Percentiles rank a stretch among this genome's conserved stretches.
Evolutionary conservation across 768 basidiomycete species (phyloP).

Genomic region (Lactarius evosmus): DNA sequence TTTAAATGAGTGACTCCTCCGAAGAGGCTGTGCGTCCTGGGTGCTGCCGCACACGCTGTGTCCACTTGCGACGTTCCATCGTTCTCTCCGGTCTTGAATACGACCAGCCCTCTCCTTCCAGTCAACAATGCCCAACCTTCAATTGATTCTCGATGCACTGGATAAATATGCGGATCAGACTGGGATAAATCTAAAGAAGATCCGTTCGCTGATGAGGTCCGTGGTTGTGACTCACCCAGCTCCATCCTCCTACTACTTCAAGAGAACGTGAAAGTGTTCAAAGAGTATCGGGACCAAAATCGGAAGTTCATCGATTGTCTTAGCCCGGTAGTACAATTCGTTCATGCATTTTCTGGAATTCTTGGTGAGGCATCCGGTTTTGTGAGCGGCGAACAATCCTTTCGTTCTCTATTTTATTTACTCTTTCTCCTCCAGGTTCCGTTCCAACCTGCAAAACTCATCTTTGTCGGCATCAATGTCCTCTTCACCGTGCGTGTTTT

Average conservation of each 20-base stretch:
- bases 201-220: not conserved
- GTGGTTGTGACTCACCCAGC: not conserved
- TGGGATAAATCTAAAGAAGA: not conserved
- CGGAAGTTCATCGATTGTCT: not conserved
- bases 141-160: not conserved
- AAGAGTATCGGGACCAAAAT: not conserved
- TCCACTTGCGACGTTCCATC: not conserved
- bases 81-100: not conserved
- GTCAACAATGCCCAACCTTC: not conserved
- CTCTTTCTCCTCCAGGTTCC: not conserved
- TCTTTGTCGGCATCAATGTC: not conserved
- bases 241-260: not conserved
- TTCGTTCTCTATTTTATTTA: not conserved
- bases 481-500: not conserved
- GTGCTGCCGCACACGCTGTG: no score
- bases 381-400: not conserved
- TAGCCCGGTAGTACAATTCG: not conserved
- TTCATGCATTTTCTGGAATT: not conserved
- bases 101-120: not conserved
- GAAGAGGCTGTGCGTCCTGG: no score
- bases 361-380: not conserved
- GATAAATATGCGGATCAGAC: not conserved
- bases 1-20: no score
- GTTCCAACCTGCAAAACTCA: not conserved
- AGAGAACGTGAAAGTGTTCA: not conserved